Base-by-base conservation (phyloP, 306 rosid genomes). In the Malus domestica region DNA sequence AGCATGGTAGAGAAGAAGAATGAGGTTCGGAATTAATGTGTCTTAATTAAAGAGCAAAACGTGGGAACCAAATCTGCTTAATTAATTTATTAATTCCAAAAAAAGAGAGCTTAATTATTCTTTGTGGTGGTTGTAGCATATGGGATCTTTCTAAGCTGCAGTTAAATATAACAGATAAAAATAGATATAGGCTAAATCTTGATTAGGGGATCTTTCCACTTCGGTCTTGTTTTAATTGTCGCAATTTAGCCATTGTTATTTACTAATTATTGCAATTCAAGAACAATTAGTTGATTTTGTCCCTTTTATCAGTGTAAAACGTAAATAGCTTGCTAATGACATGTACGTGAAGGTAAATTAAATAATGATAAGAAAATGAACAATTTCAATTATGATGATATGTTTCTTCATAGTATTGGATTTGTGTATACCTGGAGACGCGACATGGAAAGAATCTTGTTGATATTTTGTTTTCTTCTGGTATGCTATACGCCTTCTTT, bases 1-100 rank as follows among this genome's bases (percentile, higher is more conserved):
- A 78, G 73, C 61, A 55, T 85, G 87, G 88, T 79, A 68, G 72
- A 8, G 22, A 76, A 65, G 46, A 73, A 40, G 85, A 75, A 16
- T 16, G 5, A 29, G 58, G 79, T 77, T 79, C 25, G 25, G 25
- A 25, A 62, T 52, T 2, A 32, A 68, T 61, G 55, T 66, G 73
- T 16, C 62, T 18, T 60, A 72, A 23, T 40, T 60, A 32, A 60
- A 16, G 69, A 61, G 68, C 12, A 16, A 59, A 60, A 25, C 29
- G 27, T 59, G 19, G 68, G 71, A 67, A 42, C 71, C 29, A 66
- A 66, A 33, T 38, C 25, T 8, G 27, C 16, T n/a, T 6, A 61
- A 61, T 61, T 61, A 27, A 61, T 61, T 6, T 6, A 61, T 27
- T 27, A 61, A 15, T 27, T 27, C 42, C 22, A 3, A 29, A 30